Evolutionary conservation across 2,329 filamentous ascomycete genomes (phyloP).

Genomic region (Aschersonia sp.): DNA sequence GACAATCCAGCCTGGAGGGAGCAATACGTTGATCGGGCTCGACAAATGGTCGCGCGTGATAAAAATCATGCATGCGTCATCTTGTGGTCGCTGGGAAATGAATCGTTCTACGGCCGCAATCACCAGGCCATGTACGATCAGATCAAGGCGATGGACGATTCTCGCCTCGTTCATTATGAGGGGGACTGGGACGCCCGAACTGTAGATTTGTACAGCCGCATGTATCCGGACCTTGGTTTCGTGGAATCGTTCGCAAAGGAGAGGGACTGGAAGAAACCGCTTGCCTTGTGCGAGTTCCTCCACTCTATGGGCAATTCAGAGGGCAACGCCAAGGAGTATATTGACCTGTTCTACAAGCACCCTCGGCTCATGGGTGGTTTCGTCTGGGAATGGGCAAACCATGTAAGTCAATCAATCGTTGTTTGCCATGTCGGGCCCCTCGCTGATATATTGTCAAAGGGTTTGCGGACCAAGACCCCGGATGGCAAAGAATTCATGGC

Average conservation of each 20-base stretch:
- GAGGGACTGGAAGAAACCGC: conserved; percentile 34
- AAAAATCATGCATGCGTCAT: conserved; percentile 49
- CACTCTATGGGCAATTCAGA: conserved; percentile 63
- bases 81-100: conserved; percentile 60
- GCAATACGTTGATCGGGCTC: conserved; percentile 52
- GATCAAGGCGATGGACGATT: conserved; percentile 40
- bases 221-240: conserved; percentile 44
- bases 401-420: conserved; percentile 12
- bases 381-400: conserved; percentile 51
- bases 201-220: conserved; percentile 49
- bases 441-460: conserved; percentile 4
- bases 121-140: conserved; percentile 53
- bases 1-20: conserved; percentile 46
- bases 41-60: conserved; percentile 45
- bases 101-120: conserved; percentile 55
- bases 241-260: conserved; percentile 24
- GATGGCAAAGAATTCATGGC: conserved; percentile 34
- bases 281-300: conserved; percentile 40
- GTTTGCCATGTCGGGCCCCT: background rate
- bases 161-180: conserved; percentile 51
- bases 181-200: conserved; percentile 41
- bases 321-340: conserved; percentile 51
- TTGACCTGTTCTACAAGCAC: conserved; percentile 46
- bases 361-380: conserved; percentile 42
- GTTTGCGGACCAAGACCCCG: conserved; percentile 26